Conservation (phyloP, 805 yeast genomes). For the Yamadazyma sp. region DNA sequence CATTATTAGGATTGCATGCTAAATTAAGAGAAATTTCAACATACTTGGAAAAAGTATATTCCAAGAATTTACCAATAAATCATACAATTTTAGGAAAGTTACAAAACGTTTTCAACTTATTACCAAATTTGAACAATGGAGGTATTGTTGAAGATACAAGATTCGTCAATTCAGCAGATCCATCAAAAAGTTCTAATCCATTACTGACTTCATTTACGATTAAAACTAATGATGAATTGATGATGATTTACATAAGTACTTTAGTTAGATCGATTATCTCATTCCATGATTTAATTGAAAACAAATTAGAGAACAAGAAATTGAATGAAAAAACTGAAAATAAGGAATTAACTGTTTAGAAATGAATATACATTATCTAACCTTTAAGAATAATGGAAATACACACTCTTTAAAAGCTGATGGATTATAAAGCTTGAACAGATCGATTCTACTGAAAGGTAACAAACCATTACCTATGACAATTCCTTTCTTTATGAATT, state of each 20-base stretch:
- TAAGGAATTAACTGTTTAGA: background rate
- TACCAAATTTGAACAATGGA: constrained; percentile 66
- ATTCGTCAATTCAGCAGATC: constrained; percentile 12
- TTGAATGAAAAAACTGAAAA: constrained; percentile 7
- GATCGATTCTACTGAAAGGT: too few species aligned
- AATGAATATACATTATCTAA: background rate
- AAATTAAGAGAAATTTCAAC: constrained; percentile 73
- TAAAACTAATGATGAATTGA: constrained; percentile 93
- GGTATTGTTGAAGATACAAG: constrained; percentile 13
- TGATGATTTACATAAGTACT: constrained; percentile 88
- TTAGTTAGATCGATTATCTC: constrained; percentile 93
- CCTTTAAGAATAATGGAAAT: constrained; percentile 1
- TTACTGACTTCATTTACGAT: constrained; percentile 80
- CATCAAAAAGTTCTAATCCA: constrained; percentile 38
- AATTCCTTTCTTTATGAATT: too few species aligned
- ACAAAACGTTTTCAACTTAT: constrained; percentile 89
- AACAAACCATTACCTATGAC: too few species aligned
- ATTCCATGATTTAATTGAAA: constrained; percentile 94
- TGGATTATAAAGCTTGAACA: too few species aligned
- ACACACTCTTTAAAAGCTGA: background rate
- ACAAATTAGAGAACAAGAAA: constrained; percentile 61
- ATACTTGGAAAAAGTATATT: constrained; percentile 73
- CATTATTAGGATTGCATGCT: constrained; percentile 80
- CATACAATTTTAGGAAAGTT: constrained; percentile 87
- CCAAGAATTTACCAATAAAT: constrained; percentile 76